Percentiles rank a stretch among this genome's conserved stretches.
Evolutionary conservation across 2,329 filamentous ascomycete species (phyloP).

Genomic region (Ceratocystis colombiana): DNA sequence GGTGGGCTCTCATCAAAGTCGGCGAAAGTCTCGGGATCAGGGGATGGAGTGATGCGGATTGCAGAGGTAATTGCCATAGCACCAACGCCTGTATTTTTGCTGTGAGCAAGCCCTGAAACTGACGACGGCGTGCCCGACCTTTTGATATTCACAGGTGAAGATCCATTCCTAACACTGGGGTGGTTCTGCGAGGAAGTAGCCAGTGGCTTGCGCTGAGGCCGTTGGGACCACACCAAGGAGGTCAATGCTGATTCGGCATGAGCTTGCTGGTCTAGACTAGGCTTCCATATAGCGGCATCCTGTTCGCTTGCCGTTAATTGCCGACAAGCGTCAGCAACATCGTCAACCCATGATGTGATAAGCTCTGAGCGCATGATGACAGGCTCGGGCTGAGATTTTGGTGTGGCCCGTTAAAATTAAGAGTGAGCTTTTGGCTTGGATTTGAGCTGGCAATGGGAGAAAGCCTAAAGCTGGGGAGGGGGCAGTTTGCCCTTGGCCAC

Average conservation of each 20-base stretch:
- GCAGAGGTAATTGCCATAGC: background rate
- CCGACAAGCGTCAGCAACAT: constrained; percentile 22
- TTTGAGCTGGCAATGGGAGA: background rate
- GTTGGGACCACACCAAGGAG: constrained; percentile 22
- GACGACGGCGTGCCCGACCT: constrained; percentile 12
- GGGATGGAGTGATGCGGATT: constrained; percentile 21
- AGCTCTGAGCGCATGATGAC: constrained; percentile 23
- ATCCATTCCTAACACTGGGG: constrained; percentile 3
- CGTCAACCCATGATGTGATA: constrained; percentile 22
- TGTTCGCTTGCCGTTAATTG: constrained; percentile 18
- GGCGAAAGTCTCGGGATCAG: constrained; percentile 16
- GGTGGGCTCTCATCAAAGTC: constrained; percentile 11
- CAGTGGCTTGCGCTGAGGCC: constrained; percentile 18
- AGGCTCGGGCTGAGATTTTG: background rate
- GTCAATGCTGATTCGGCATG: constrained; percentile 20
- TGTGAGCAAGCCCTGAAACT: background rate
- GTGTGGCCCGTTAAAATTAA: background rate
- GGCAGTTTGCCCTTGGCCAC: too few relatives aligned
- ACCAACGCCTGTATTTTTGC: background rate
- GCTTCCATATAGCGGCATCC: constrained; percentile 23
- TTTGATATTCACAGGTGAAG: constrained; percentile 15
- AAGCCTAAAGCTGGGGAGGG: background rate
- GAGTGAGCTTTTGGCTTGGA: background rate
- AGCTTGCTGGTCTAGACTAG: constrained; percentile 14
- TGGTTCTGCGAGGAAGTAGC: background rate